Conservation (phyloP, 2,329 filamentous ascomycete species). For the Botrytis tulipae region DNA sequence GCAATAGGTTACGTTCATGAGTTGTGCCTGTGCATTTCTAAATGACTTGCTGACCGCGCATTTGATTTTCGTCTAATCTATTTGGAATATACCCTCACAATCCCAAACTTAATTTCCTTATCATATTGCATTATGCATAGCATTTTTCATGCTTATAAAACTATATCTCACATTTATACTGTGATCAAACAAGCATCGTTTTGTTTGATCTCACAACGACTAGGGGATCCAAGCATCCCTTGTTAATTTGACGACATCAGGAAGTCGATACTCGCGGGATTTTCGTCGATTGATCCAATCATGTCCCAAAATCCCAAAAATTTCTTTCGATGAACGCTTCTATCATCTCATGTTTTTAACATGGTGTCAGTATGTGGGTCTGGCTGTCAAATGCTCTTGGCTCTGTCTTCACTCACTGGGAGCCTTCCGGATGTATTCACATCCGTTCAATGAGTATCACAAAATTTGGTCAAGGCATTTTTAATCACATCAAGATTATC, state of each 20-base stretch:
- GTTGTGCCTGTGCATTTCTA: not conserved
- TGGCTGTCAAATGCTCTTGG: slow-evolving; percentile 28
- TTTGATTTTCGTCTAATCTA: not conserved
- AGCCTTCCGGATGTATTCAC: not conserved
- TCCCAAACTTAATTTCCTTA: not conserved
- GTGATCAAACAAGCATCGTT: slow-evolving; percentile 33
- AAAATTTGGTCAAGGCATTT: not conserved
- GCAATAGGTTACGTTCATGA: too few relatives aligned
- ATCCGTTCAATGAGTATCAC: slow-evolving; percentile 8
- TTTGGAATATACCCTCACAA: not conserved
- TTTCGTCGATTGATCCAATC: not conserved
- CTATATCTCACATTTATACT: slow-evolving; percentile 18
- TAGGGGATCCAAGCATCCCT: slow-evolving; percentile 23
- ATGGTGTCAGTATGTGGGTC: slow-evolving; percentile 27
- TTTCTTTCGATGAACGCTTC: not conserved
- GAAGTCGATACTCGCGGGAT: not conserved
- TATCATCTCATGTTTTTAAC: slow-evolving; percentile 18
- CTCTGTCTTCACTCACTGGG: not conserved
- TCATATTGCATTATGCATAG: slow-evolving; percentile 8
- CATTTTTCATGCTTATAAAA: slow-evolving; percentile 3
- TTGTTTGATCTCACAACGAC: slow-evolving; percentile 29
- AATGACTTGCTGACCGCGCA: not conserved
- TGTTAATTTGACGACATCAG: slow-evolving; percentile 21
- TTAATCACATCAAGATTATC: not conserved
- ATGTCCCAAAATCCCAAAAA: not conserved